phyloP scores from a whole-genome alignment of 306 rosid species.

The Prunus mongolica region DNA sequence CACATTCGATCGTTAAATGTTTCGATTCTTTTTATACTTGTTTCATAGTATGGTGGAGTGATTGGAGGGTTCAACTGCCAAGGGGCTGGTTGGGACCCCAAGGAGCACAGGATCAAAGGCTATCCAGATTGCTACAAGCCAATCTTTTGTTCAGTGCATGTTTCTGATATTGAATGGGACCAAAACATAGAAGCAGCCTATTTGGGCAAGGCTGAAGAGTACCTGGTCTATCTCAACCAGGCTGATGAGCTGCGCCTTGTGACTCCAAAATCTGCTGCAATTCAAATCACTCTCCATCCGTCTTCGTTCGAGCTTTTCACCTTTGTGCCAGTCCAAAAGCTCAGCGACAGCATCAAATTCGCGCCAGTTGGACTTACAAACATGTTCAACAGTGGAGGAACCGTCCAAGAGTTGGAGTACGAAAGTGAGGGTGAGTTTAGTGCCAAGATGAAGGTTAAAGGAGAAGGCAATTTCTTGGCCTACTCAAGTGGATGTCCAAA shows the following conservation, averaged over 20 bases:
- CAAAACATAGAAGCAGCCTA: slow-evolving; percentile 52
- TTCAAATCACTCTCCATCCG: slow-evolving; percentile 44
- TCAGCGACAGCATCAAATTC: slow-evolving; percentile 40
- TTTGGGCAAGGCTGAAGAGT: slow-evolving; percentile 60
- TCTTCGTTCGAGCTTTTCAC: slow-evolving; percentile 65
- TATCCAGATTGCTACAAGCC: slow-evolving; percentile 62
- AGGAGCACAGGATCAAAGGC: slow-evolving; percentile 52
- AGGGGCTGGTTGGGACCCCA: slow-evolving; percentile 90
- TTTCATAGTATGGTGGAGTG: slow-evolving; percentile 72
- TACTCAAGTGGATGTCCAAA: slow-evolving; percentile 63
- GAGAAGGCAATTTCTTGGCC: slow-evolving; percentile 66
- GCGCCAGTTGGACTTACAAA: slow-evolving; percentile 71
- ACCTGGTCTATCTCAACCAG: slow-evolving; percentile 48
- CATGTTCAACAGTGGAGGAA: slow-evolving; percentile 71
- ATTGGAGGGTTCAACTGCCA: slow-evolving; percentile 91
- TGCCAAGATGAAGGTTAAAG: slow-evolving; percentile 57
- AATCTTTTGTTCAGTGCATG: slow-evolving; percentile 49
- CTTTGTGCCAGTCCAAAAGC: slow-evolving; percentile 50
- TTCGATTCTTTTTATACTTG: no score
- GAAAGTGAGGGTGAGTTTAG: slow-evolving; percentile 19
- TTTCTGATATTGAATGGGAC: slow-evolving; percentile 75
- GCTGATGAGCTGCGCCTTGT: slow-evolving; percentile 36
- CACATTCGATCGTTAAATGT: no score
- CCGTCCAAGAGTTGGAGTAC: slow-evolving; percentile 52
- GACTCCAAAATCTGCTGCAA: slow-evolving; percentile 48